A percentile compares a stretch with the other conserved stretches of the same genome.
phyloP scores from a whole-genome alignment of 2,329 filamentous ascomycete genomes.

The Raffaelea albimanens region DNA sequence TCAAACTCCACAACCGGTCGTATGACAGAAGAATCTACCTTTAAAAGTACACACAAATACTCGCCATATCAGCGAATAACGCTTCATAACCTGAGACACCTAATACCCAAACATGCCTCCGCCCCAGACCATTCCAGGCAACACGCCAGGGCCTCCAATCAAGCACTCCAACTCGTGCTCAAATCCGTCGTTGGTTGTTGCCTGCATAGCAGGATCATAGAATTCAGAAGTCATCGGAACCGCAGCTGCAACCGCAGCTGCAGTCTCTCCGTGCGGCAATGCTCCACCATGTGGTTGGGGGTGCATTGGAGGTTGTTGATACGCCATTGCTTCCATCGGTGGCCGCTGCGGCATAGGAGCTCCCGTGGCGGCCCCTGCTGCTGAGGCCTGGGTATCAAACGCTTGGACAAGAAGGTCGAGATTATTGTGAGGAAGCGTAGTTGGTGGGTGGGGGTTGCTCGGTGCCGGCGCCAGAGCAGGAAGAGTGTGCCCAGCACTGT shows the following conservation, averaged over 20 bases:
- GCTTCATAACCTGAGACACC: too few species aligned
- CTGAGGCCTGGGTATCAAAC: slow-evolving; percentile 16
- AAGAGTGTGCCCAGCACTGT: too few species aligned
- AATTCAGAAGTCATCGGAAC: neutral
- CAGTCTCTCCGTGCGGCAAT: neutral
- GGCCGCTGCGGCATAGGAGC: neutral
- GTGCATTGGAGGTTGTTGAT: neutral
- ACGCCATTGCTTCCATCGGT: too few species aligned
- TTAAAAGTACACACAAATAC: too few species aligned
- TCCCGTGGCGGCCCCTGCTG: neutral
- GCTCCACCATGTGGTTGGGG: too few species aligned
- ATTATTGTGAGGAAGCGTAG: slow-evolving; percentile 13
- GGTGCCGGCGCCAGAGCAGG: too few species aligned
- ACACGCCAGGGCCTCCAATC: slow-evolving; percentile 25
- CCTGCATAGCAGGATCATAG: slow-evolving; percentile 1
- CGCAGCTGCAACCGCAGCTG: neutral
- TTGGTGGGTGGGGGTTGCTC: neutral
- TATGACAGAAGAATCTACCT: too few species aligned
- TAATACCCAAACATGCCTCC: slow-evolving; percentile 15
- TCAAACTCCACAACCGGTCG: too few species aligned
- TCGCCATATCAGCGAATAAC: too few species aligned
- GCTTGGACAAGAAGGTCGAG: slow-evolving; percentile 29
- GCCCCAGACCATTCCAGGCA: slow-evolving; percentile 14
- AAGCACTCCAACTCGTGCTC: slow-evolving; percentile 35
- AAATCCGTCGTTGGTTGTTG: slow-evolving; percentile 30